Base-by-base conservation (phyloP, 2,329 filamentous ascomycete species). In the Plenodomus tracheiphilus region DNA sequence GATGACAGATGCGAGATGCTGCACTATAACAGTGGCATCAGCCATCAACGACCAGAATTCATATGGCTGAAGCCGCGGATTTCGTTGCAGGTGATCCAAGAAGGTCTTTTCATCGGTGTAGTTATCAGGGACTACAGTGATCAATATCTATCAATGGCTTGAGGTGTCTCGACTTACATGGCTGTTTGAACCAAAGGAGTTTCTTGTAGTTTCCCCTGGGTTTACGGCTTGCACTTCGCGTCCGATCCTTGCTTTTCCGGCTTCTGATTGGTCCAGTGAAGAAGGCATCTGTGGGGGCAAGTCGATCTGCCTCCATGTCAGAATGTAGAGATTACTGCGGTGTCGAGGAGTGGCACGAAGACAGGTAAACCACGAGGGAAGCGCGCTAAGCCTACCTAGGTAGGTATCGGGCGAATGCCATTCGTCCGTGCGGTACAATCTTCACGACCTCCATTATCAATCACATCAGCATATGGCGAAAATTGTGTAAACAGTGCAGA, bases 91-190 rank as follows among this genome's bases (percentile, higher is more conserved):
- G 64, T 96, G 91, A 68, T 97, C 93, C 59, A 99, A 86, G 65
- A 99, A 99, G 1, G 94, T 97, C 51, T 90, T 89, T 69, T 94
- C 91, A 70, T 99, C 94, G 35, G 94, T 97, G 71, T 97, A 97
- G 73, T 99, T 99, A 73, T 99, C 94, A n/a, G 94, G 92, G 69
- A 95, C 90, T 92, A 60, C 28, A 16, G 10, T 34, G 28, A 41
- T 51, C 25, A 65, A 54, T 39, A 7, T 16, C 7, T 38, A 28
- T 15, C 22, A 13, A 20, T 17, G 17, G 11, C 30, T 21, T 22
- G 18, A 20, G 18, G 10, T 17, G 10, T 16, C 15, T 4, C 10
- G 10, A 74, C 85, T 57, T 77, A 92, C 89, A 96, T 28, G 89
- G 89, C 71, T 97, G 94, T 75, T 96, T 96, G 67, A 99, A 92